Evolutionary conservation across 2,329 filamentous ascomycete species (phyloP), one percentile per base, ranked within the genome.

Genomic region (Pseudogymnoascus sp.): DNA sequence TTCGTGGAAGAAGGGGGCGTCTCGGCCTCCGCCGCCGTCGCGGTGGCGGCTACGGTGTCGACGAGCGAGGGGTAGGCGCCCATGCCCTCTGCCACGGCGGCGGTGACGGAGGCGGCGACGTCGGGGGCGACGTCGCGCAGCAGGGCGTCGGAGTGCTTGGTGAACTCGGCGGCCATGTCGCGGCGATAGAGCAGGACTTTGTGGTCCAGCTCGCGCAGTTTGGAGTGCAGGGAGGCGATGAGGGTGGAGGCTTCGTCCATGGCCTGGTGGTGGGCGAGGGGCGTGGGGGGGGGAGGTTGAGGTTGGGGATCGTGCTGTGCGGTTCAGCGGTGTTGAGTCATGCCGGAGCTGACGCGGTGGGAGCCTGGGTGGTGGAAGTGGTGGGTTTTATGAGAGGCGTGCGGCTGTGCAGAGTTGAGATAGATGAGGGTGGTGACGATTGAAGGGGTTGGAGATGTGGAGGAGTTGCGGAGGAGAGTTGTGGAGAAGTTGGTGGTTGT

Each of bases 161-260:
- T 76, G 70, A 86, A 87, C 69, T 86, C 82, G 67, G 77, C 73
- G 61, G 81, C 78, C 78, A 86, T 80, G 67, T 83, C 80, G 71
- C 79, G 79, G 68, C 81, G 82, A 74, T 83, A 85, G 65, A 78
- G 76, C 65, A 76, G 78, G 70, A 87, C 82, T 72, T 81, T 82
- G 71, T 77, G 75, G 70, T 87, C 82, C 62, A 87, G 81, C 69
- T 84, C 78, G 69, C 74, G 75, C 67, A 84, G 80, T 78, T 80
- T 83, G 69, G 74, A 75, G 68, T 80, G 77, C 71, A 86, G 78
- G 73, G 81, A 79, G 88, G 91, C 74, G 84, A 87, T 44, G 87
- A 93, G 66, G 89, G 89, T 9, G 85, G 89, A 65, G 89, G 85
- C 66, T 92, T 91, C 73, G 83, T 92, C 65, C 89, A 91, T 67